Percentiles rank a stretch among this genome's conserved stretches.
Conservation (phyloP, 352 stramenopile species). For the Pseudoperonospora humuli region DNA sequence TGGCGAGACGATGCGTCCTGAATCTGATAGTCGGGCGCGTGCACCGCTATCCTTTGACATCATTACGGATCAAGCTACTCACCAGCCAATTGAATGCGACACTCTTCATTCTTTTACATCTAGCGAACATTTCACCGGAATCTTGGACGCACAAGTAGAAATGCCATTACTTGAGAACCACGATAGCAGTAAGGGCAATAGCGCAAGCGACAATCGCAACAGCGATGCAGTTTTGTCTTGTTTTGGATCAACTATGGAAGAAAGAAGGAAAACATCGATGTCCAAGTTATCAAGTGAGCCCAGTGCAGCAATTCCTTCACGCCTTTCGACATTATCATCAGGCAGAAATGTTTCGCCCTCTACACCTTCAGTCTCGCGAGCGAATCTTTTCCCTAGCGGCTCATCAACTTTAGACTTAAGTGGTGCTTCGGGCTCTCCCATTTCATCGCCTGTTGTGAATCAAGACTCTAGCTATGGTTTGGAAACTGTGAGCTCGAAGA, state of each 20-base stretch:
- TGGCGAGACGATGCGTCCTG: not conserved
- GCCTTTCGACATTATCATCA: not conserved
- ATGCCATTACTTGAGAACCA: not conserved
- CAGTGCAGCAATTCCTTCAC: not conserved
- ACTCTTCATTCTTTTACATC: constrained; percentile 1
- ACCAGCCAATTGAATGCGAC: not conserved
- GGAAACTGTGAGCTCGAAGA: not conserved
- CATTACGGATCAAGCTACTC: not conserved
- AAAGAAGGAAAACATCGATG: not conserved
- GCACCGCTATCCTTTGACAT: not conserved
- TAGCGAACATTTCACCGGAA: not conserved
- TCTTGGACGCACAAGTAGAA: constrained; percentile 1
- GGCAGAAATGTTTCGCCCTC: not conserved
- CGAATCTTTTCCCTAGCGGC: not conserved
- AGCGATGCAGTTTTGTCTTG: not conserved
- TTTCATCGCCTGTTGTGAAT: not conserved
- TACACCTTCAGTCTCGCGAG: not conserved
- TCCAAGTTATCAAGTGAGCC: not conserved
- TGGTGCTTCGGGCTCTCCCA: not conserved
- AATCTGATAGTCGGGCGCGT: not conserved
- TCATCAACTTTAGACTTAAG: constrained; percentile 1
- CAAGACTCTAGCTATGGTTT: not conserved
- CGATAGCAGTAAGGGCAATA: not conserved
- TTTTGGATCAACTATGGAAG: not conserved
- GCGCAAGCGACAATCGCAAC: not conserved